phyloP scores from a whole-genome alignment of 768 basidiomycete species.

The Gymnopilus junonius region DNA sequence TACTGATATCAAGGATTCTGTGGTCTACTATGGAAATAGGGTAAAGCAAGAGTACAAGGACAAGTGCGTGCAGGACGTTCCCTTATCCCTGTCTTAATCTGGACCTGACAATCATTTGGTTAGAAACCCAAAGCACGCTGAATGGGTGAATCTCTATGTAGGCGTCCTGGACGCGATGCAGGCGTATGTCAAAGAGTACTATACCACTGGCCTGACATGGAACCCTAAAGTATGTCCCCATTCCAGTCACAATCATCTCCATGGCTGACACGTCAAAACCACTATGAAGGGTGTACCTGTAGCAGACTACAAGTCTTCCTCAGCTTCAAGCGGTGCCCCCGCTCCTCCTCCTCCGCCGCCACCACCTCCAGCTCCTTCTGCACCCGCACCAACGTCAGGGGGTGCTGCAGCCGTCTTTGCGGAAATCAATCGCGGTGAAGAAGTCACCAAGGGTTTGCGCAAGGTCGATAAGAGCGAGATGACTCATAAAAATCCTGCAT shows the following conservation, averaged over 20 bases:
- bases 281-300: slow-evolving; percentile 56
- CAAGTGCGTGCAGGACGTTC: slow-evolving; percentile 59
- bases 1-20: slow-evolving; percentile 83
- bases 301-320: slow-evolving; percentile 52
- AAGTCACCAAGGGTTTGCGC: slow-evolving; percentile 87
- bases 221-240: slow-evolving; percentile 68
- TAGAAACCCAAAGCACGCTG: slow-evolving; percentile 85
- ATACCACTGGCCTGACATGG: slow-evolving; percentile 89
- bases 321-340: slow-evolving; percentile 39
- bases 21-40: slow-evolving; percentile 87
- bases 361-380: slow-evolving; percentile 58
- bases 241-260: neutral
- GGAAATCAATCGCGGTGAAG: slow-evolving; percentile 86
- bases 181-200: slow-evolving; percentile 83
- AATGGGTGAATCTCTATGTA: slow-evolving; percentile 83
- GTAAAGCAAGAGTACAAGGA: slow-evolving; percentile 94
- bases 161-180: slow-evolving; percentile 77
- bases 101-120: neutral
- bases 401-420: slow-evolving; percentile 87
- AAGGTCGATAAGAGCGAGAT: slow-evolving; percentile 97
- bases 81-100: neutral
- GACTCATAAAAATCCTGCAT: slow-evolving; percentile 97
- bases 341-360: slow-evolving; percentile 62
- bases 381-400: slow-evolving; percentile 45
- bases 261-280: slow-evolving; percentile 1